Evolutionary conservation across 108 stramenopile genomes (phyloP), one percentile per base, ranked within the genome.

Genomic region (Parmales sp.): DNA sequence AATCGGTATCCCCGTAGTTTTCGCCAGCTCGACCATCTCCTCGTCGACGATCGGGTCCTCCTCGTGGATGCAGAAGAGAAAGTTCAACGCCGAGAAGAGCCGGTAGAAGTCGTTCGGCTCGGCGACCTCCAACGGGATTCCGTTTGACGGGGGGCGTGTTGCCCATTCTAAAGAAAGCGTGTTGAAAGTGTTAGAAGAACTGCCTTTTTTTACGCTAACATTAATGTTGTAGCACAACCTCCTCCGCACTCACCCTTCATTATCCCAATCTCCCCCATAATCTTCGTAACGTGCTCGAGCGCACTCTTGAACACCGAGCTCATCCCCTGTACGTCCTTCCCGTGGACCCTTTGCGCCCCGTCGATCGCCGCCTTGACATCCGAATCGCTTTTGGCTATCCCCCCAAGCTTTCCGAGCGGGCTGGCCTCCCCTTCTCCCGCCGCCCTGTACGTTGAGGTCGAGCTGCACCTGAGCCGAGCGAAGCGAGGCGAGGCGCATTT

Each of bases 71-170:
- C 78, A 76, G 63, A 78, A 76, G n/a, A 76, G 45, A 68, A 78
- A 78, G 64, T 70, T 72, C 34, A 78, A 72, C 16, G 74, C 73
- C 38, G 75, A 76, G 50, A 73, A 78, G 63, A 78, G 72, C 29
- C 78, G 49, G 69, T 72, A 37, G 71, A 78, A 78, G 44, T 70
- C 69, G 28, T 51, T 63, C 22, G 74, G 65, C 25, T 49, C 26
- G 22, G 74, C 73, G 22, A 77, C 74, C 16, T 77, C 73, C 8
- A 60, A 13, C 8, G 54, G n/a, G 63, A 73, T 70, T 18, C 64
- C 64, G 18, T 8, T 5, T 19, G 37, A 6, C 38, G 64, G 38
- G 11, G 13, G 8, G 22, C 8, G 18, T 1, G 64, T 39, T 5
- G 25, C 64, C 64, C 38, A 38, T 7, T 18, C 41, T 13, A 13